Evolutionary conservation across 352 stramenopile species (phyloP).

Genomic region (Phytophthora europaea): DNA sequence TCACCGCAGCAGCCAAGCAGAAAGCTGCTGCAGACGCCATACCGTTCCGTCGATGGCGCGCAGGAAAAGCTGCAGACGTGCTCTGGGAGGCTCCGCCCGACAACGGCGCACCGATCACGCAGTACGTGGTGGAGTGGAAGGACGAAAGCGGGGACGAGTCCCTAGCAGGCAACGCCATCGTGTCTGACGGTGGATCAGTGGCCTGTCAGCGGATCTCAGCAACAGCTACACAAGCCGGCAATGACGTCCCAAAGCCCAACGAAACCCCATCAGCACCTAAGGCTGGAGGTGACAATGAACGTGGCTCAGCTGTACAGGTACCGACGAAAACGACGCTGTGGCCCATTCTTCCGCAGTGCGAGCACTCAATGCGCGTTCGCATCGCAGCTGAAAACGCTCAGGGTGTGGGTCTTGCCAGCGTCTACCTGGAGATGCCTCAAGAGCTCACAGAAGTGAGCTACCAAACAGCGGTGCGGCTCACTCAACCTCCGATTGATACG

Average conservation of each 20-base stretch:
- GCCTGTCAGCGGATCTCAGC: constrained; percentile 16
- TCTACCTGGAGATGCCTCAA: constrained; percentile 60
- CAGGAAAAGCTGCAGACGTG: constrained; percentile 78
- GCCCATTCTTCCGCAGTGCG: constrained; percentile 59
- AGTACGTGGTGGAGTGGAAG: constrained; percentile 81
- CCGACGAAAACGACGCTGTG: constrained; percentile 73
- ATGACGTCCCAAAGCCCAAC: neutral
- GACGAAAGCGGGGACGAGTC: constrained; percentile 53
- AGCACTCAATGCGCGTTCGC: constrained; percentile 59
- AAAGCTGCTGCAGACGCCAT: constrained; percentile 49
- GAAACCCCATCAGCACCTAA: neutral
- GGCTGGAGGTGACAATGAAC: neutral
- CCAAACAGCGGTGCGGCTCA: constrained; percentile 53
- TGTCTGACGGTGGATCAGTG: constrained; percentile 24
- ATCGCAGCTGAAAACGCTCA: constrained; percentile 74
- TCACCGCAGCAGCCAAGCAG: constrained; percentile 56
- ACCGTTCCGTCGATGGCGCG: constrained; percentile 73
- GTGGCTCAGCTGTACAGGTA: neutral
- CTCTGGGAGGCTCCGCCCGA: constrained; percentile 71
- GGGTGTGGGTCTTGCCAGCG: constrained; percentile 63
- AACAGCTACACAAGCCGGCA: neutral
- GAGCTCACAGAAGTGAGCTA: constrained; percentile 74
- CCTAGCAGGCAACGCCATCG: constrained; percentile 27
- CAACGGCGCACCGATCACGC: constrained; percentile 68
- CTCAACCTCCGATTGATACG: constrained; percentile 54